These are phyloP conservation scores for Mesotaenium endlicherianum DNA, from an alignment of 139 green algal genomes.

Conservation along the genomic window DNA sequence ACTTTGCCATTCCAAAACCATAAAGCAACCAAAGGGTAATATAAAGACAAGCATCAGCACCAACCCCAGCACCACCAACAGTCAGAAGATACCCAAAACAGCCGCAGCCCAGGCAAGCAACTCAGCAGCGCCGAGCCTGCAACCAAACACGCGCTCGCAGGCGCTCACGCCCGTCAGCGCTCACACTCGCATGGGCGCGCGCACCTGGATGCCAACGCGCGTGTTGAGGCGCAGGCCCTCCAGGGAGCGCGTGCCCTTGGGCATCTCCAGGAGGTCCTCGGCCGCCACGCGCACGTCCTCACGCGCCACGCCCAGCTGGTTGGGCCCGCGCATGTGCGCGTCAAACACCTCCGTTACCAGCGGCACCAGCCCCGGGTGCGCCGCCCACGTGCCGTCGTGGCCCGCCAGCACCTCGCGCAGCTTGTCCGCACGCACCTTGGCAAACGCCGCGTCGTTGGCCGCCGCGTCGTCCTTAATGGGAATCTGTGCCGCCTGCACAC, in stretches of 20 bases:
- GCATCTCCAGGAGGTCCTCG: constrained; percentile 65
- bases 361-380: constrained; percentile 74
- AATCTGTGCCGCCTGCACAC: constrained; percentile 65
- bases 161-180: too few relatives aligned
- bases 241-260: constrained; percentile 63
- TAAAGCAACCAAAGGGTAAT: too few relatives aligned
- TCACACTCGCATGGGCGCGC: too few relatives aligned
- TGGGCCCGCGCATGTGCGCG: constrained; percentile 75
- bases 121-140: too few relatives aligned
- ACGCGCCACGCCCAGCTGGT: constrained; percentile 69
- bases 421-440: constrained; percentile 82
- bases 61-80: too few relatives aligned
- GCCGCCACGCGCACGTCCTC: constrained; percentile 60
- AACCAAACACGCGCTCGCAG: too few relatives aligned
- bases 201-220: constrained; percentile 57
- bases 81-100: too few relatives aligned
- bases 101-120: too few relatives aligned
- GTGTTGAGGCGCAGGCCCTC: constrained; percentile 68
- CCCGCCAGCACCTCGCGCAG: constrained; percentile 78
- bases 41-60: too few relatives aligned
- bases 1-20: too few relatives aligned
- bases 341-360: constrained; percentile 70
- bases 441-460: constrained; percentile 69
- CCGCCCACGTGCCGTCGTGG: constrained; percentile 84
- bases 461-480: constrained; percentile 81